Conservation (phyloP, 2,329 filamentous ascomycete genomes). For the Colletotrichum neosansevieriae region DNA sequence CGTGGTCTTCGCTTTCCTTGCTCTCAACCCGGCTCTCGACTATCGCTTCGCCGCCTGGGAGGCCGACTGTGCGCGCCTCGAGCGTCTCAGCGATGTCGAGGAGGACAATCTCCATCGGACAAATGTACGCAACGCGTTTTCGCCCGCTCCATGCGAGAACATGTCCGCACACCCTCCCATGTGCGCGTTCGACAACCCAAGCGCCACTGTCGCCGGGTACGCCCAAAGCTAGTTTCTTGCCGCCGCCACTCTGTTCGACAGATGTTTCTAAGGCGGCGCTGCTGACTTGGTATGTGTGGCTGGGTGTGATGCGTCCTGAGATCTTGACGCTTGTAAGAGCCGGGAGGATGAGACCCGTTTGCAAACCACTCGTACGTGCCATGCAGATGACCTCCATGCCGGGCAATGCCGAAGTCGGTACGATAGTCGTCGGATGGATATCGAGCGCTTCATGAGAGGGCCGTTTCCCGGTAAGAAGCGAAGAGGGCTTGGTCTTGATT, state of each 20-base stretch:
- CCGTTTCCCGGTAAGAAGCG: conserved; percentile 25
- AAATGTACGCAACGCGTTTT: conserved; percentile 89
- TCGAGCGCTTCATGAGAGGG: conserved; percentile 47
- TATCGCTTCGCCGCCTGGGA: conserved; percentile 71
- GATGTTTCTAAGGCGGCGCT: conserved; percentile 47
- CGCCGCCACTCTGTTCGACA: conserved; percentile 30
- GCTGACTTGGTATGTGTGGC: conserved; percentile 74
- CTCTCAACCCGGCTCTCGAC: conserved; percentile 47
- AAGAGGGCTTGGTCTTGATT: conserved; percentile 26
- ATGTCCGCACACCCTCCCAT: conserved; percentile 88
- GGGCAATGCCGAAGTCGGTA: conserved; percentile 71
- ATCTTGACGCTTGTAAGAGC: conserved; percentile 89
- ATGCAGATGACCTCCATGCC: conserved; percentile 87
- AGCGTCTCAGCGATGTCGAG: conserved; percentile 87
- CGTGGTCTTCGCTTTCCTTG: conserved; percentile 25
- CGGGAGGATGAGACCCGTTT: conserved; percentile 81
- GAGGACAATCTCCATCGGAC: conserved; percentile 91
- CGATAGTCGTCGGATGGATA: conserved; percentile 69
- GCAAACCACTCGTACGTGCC: conserved; percentile 86
- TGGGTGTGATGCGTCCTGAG: conserved; percentile 84
- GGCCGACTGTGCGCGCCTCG: conserved; percentile 74
- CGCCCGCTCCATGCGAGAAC: conserved; percentile 88
- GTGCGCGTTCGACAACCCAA: conserved; percentile 86
- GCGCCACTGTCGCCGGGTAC: conserved; percentile 93
- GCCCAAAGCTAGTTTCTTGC: conserved; percentile 59